phyloP scores from a whole-genome alignment of 2,329 filamentous ascomycete genomes.

The Trichoderma aggressivum region DNA sequence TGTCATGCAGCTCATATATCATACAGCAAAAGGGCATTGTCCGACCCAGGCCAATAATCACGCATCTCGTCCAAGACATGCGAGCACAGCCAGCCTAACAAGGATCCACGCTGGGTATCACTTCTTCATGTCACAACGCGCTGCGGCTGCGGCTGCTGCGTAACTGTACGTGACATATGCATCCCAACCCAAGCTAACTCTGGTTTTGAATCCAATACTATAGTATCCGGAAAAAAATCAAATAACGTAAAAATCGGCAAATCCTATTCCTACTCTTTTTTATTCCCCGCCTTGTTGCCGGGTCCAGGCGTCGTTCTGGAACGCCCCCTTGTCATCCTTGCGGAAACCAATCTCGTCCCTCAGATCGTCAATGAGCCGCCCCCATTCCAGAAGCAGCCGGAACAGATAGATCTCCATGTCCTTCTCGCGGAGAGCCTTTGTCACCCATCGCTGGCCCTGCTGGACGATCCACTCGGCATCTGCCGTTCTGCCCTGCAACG shows the following conservation, averaged over 20 bases:
- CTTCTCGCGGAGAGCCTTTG: conserved; percentile 59
- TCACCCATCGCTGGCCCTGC: conserved; percentile 63
- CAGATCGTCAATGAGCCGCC: conserved; percentile 61
- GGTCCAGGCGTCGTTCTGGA: conserved; percentile 32
- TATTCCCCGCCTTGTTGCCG: not conserved
- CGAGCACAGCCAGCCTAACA: not conserved
- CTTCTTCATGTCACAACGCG: not conserved
- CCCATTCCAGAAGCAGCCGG: conserved; percentile 74
- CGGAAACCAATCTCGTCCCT: conserved; percentile 45
- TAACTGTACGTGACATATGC: conserved; percentile 12
- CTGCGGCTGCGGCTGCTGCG: not conserved
- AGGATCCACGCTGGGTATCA: conserved; percentile 9
- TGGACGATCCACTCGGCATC: conserved; percentile 65
- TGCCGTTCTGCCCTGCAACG: conserved; percentile 44
- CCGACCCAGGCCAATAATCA: not conserved
- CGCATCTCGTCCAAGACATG: conserved; percentile 2
- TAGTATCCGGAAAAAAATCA: not conserved
- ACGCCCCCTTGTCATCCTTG: conserved; percentile 29
- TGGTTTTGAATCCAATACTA: not conserved
- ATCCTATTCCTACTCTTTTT: not conserved
- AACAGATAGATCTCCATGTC: conserved; percentile 84
- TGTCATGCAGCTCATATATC: conserved; percentile 12
- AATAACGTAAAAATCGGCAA: conserved; percentile 1
- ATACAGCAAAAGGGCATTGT: not conserved
- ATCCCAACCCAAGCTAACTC: conserved; percentile 8